Base-by-base conservation (phyloP, 1,284 basidiomycete genomes). In the Agaricales sp. region DNA sequence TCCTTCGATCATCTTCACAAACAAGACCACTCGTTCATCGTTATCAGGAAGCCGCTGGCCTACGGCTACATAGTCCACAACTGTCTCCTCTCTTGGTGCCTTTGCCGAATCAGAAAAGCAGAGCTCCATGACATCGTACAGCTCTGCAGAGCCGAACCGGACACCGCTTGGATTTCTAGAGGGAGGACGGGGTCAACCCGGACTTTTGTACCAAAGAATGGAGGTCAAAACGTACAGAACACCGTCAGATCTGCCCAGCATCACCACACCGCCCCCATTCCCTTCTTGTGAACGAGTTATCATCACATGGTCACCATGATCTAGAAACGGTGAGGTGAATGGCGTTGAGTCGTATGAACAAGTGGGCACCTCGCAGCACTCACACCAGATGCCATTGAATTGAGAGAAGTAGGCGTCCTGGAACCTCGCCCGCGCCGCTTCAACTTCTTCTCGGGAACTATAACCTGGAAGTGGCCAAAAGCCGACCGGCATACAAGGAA, bases 1-100 rank as follows among this genome's bases (percentile, higher is more conserved):
- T 2, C 75, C 79, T 16, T 74, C 68, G 13, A 68, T 65, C 45
- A 89, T 73, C 65, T 89, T 87, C 53, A 93, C 72, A 61, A 92
- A 92, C 21, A 92, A 66, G 1, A 92, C 70, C 38, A 93, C 90
- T 50, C 87, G 80, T 62, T 93, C 91, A 63, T 93, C 89, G 37
- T 77, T 70, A 3, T 26, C 44, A 83, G 84, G 20, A 68, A 69
- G 22, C 80, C 75, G 50, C 60, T 91, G 82, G 1, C 86, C 87
- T 4, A 92, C 77, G 2, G 85, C 87, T 43, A 93, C 66, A 51
- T 77, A 82, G 61, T 92, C 88, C 47, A 77, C 69, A 47, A 92
- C 71, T 26, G 67, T 63, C 52, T 71, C 65, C 39, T 67, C 63
- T 25, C 67, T 67, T 47, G 68, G 65, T 43, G 65, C 55, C 25